phyloP scores from a whole-genome alignment of 495 filamentous ascomycete genomes.

The Extremus antarcticus region DNA sequence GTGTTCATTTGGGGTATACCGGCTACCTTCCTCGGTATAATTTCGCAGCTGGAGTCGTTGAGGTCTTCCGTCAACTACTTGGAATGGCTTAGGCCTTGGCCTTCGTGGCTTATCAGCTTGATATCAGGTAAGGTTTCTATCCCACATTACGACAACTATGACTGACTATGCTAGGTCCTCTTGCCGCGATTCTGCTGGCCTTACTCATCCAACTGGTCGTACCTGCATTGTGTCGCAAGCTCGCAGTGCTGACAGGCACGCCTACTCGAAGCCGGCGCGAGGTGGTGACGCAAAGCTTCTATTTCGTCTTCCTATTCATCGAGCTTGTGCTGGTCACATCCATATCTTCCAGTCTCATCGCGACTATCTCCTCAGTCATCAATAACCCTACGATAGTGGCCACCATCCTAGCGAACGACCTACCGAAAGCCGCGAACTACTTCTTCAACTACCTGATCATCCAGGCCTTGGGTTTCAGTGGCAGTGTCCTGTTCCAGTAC shows the following conservation, averaged over 20 bases:
- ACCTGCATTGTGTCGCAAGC: slow-evolving; percentile 6
- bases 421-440: slow-evolving; percentile 11
- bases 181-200: slow-evolving; percentile 1
- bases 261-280: slow-evolving; percentile 6
- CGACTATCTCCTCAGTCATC: slow-evolving; percentile 5
- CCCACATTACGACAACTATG: background rate
- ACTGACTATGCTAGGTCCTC: background rate
- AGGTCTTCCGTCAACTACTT: background rate
- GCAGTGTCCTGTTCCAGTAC: slow-evolving; percentile 7
- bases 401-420: background rate
- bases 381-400: slow-evolving; percentile 5
- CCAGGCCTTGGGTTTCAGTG: slow-evolving; percentile 6
- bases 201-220: slow-evolving; percentile 7
- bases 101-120: slow-evolving; percentile 4
- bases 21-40: slow-evolving; percentile 1
- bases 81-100: background rate
- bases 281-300: slow-evolving; percentile 6
- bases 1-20: slow-evolving; percentile 12
- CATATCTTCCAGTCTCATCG: slow-evolving; percentile 3
- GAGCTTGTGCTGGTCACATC: slow-evolving; percentile 9
- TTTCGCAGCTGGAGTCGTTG: slow-evolving; percentile 1
- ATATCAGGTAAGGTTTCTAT: slow-evolving; percentile 1
- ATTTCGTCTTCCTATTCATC: slow-evolving; percentile 12
- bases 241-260: background rate
- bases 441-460: slow-evolving; percentile 15